phyloP scores from a whole-genome alignment of 2,329 filamentous ascomycete genomes.

The Diaporthe helianthi region DNA sequence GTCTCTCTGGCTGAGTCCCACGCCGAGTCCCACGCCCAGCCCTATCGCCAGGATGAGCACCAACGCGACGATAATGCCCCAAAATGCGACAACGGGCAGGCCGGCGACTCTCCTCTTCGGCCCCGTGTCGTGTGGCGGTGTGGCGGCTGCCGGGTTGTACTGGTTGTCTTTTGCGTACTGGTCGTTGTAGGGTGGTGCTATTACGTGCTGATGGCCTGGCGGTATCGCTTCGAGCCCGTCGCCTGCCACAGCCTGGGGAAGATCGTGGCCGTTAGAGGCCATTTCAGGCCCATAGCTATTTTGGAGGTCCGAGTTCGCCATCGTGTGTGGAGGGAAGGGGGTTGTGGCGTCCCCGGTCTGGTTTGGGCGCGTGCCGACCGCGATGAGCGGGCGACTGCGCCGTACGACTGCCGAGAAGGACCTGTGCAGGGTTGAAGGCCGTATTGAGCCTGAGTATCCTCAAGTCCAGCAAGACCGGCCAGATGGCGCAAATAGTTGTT shows the following conservation, averaged over 20 bases:
- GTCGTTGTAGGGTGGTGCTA: neutral
- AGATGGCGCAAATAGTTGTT: neutral
- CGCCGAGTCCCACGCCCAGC: constrained; percentile 13
- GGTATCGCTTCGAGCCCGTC: constrained; percentile 3
- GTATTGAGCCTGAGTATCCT: neutral
- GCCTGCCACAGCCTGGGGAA: neutral
- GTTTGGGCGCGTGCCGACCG: neutral
- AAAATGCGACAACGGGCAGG: neutral
- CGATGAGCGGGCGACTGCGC: neutral
- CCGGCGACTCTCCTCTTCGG: neutral
- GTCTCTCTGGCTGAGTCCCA: constrained; percentile 1
- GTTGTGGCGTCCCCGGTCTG: neutral
- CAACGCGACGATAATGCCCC: neutral
- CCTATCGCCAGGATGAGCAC: constrained; percentile 11
- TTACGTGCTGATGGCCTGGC: neutral
- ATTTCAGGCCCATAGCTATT: constrained; percentile 29
- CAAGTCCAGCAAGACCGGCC: neutral
- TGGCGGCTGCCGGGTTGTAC: neutral
- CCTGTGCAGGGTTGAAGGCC: too few species aligned
- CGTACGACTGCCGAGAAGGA: neutral
- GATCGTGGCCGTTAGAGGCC: neutral
- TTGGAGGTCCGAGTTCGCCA: constrained; percentile 17
- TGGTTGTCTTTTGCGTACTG: constrained; percentile 4
- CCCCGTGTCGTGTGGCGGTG: neutral
- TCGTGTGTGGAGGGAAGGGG: neutral